Percentiles rank a stretch among this genome's conserved stretches.
Conservation (phyloP, 495 filamentous ascomycete species). For the Barbatosphaeria neglecta region DNA sequence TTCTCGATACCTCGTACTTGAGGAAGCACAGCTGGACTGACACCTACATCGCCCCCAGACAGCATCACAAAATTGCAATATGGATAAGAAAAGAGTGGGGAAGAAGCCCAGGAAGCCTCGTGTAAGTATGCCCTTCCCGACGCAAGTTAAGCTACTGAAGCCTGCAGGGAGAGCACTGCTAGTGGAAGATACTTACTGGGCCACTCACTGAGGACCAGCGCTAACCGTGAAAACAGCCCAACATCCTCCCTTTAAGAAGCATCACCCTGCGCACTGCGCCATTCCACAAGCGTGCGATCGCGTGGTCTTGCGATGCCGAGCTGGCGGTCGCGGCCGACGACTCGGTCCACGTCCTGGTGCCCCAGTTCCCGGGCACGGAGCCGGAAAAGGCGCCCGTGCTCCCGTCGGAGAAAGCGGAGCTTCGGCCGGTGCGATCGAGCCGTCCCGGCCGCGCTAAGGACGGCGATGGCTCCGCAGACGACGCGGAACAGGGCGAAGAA, state of each 20-base stretch:
- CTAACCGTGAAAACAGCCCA: background rate
- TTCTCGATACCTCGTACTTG: too few species aligned
- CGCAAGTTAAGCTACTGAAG: background rate
- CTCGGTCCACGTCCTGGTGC: conserved; percentile 33
- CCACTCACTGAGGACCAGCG: background rate
- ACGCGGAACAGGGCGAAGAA: background rate
- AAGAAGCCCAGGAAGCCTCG: background rate
- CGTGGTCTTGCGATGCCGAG: conserved; percentile 38
- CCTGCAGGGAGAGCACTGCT: too few species aligned
- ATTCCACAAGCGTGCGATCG: conserved; percentile 29
- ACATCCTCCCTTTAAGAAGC: conserved; percentile 29
- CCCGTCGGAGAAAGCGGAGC: background rate
- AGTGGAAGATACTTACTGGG: too few species aligned
- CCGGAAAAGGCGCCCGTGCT: background rate
- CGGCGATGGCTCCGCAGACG: background rate
- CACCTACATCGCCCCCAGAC: too few species aligned
- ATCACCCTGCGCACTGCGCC: conserved; percentile 30
- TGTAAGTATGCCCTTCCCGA: background rate
- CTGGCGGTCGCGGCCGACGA: conserved; percentile 36
- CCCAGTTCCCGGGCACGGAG: conserved; percentile 23
- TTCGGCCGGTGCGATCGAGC: too few species aligned
- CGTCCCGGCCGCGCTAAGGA: too few species aligned
- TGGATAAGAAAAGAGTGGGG: background rate
- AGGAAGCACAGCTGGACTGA: too few species aligned
- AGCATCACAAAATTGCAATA: too few species aligned